A percentile compares a stretch with the other conserved stretches of the same genome.
These are phyloP conservation scores for Colletotrichum sp. DNA, from an alignment of 2,329 filamentous ascomycete genomes.

Conservation along the genomic window DNA sequence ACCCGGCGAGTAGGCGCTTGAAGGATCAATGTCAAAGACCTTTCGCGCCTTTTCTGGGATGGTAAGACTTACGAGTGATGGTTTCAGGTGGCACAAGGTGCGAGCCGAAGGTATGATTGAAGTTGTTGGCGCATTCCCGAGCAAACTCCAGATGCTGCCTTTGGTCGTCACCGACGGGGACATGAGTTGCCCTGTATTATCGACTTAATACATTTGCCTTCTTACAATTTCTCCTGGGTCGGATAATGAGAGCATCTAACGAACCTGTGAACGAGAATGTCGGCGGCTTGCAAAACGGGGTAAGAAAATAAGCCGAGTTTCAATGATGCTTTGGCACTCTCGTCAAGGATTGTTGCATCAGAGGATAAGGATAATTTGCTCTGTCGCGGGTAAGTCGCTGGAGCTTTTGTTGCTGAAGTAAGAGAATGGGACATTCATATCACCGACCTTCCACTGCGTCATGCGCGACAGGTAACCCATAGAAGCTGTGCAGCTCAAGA, in stretches of 20 bases:
- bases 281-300: constrained; percentile 92
- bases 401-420: neutral
- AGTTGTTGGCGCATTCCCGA: constrained; percentile 82
- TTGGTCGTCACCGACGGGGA: constrained; percentile 97
- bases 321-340: constrained; percentile 62
- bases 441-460: constrained; percentile 94
- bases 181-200: constrained; percentile 75
- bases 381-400: constrained; percentile 41
- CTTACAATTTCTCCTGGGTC: neutral
- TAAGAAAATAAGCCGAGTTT: constrained; percentile 95
- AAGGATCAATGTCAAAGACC: neutral
- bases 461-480: constrained; percentile 96
- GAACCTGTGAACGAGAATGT: constrained; percentile 85
- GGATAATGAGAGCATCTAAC: neutral
- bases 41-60: neutral
- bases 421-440: neutral
- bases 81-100: constrained; percentile 71
- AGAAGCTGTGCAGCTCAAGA: constrained; percentile 87
- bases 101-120: constrained; percentile 78
- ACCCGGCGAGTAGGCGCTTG: constrained; percentile 80
- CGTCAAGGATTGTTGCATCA: constrained; percentile 62
- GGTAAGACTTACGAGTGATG: constrained; percentile 64
- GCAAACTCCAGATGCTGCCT: constrained; percentile 93
- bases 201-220: neutral
- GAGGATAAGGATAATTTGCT: constrained; percentile 74